phyloP scores from a whole-genome alignment of 176 grass and related monocot species.

The Raddia distichophylla region DNA sequence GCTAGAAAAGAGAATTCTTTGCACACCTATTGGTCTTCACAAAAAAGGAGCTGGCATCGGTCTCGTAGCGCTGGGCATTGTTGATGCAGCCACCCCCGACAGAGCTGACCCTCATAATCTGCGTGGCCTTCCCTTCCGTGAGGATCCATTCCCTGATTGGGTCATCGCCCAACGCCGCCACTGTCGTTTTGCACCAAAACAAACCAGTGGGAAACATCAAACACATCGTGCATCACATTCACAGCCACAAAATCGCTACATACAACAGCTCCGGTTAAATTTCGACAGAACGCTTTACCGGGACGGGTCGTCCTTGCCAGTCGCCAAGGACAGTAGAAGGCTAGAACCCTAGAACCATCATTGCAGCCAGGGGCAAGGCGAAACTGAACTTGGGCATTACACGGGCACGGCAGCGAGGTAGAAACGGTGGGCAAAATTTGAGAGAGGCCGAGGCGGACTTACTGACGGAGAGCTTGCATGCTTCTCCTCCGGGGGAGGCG shows the following conservation, averaged over 20 bases:
- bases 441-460: conserved; percentile 16
- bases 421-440: neutral
- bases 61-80: conserved; percentile 72
- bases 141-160: conserved; percentile 91
- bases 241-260: neutral
- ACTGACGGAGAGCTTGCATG: conserved; percentile 34
- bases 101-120: conserved; percentile 76
- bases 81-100: conserved; percentile 87
- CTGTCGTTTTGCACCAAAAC: conserved; percentile 38
- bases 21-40: conserved; percentile 86
- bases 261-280: neutral
- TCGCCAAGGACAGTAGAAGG: neutral
- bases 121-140: conserved; percentile 83
- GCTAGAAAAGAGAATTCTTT: neutral
- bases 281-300: neutral
- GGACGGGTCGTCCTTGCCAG: neutral
- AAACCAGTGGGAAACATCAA: neutral
- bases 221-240: neutral
- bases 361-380: neutral
- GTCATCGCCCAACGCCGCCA: conserved; percentile 69
- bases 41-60: conserved; percentile 77
- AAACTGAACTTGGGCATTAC: neutral
- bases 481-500: neutral
- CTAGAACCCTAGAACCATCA: conserved; percentile 6
- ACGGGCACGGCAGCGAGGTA: neutral